These are phyloP conservation scores for Exophiala viscosa DNA, from an alignment of 2,329 filamentous ascomycete species.

Conservation along the genomic window DNA sequence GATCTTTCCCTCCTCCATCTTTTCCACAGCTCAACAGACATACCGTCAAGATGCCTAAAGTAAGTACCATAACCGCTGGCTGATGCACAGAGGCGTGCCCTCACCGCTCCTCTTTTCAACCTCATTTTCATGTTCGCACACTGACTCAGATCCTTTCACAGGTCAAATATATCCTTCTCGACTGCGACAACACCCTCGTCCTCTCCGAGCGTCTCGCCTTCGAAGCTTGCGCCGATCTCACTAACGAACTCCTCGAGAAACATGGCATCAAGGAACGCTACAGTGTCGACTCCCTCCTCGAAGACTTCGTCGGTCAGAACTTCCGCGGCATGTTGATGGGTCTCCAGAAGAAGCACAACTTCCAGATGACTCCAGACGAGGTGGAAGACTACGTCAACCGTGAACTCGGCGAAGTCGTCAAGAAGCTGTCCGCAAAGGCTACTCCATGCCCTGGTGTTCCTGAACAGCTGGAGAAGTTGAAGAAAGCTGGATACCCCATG, in stretches of 20 bases:
- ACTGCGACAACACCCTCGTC: conserved; percentile 85
- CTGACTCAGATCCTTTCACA: conserved; percentile 29
- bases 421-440: conserved; percentile 68
- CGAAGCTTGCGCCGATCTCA: conserved; percentile 84
- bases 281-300: conserved; percentile 73
- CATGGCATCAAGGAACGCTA: conserved; percentile 66
- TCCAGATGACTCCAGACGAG: conserved; percentile 65
- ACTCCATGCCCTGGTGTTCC: conserved; percentile 67
- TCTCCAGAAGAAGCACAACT: conserved; percentile 73
- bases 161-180: conserved; percentile 71
- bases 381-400: conserved; percentile 70
- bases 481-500: conserved; percentile 62
- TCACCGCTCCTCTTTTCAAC: conserved; percentile 10
- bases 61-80: conserved; percentile 3
- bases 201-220: conserved; percentile 89
- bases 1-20: not conserved
- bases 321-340: conserved; percentile 75
- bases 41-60: conserved; percentile 20
- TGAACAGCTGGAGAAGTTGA: conserved; percentile 64
- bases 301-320: conserved; percentile 90
- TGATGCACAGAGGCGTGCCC: not conserved
- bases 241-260: conserved; percentile 77
- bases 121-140: not conserved
- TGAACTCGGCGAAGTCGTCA: conserved; percentile 81
- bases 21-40: not conserved